Percentiles rank a stretch among this genome's conserved stretches.
These are phyloP conservation scores for Gamarada debralockiae DNA, from an alignment of 495 filamentous ascomycete genomes.

Conservation along the genomic window DNA sequence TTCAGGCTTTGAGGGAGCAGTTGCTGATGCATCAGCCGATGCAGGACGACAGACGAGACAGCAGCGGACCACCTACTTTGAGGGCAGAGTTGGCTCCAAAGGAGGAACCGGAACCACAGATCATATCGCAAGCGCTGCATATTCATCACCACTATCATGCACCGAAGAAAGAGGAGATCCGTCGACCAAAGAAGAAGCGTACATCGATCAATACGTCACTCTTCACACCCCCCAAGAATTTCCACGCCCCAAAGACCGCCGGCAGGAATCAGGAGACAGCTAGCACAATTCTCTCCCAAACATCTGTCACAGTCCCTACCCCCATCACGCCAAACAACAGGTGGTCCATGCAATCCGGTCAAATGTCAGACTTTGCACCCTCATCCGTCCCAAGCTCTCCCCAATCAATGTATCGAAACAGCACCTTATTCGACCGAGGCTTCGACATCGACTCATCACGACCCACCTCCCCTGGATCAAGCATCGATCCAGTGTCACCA, in stretches of 20 bases:
- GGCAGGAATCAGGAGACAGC: conserved; percentile 21
- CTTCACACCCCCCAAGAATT: conserved; percentile 49
- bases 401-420: conserved; percentile 64
- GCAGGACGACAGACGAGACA: conserved; percentile 32
- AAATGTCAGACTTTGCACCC: conserved; percentile 50
- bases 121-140: conserved; percentile 71
- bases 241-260: conserved; percentile 19
- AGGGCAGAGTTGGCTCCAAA: conserved; percentile 65
- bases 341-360: conserved; percentile 63
- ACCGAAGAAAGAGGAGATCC: conserved; percentile 55
- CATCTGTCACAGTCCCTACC: conserved; percentile 56
- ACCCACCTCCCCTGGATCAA: conserved; percentile 73
- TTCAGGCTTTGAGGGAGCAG: conserved; percentile 80
- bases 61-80: conserved; percentile 47
- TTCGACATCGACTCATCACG: conserved; percentile 52
- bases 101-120: conserved; percentile 30
- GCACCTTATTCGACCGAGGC: conserved; percentile 71
- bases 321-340: conserved; percentile 39
- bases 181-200: conserved; percentile 69
- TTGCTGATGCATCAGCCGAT: conserved; percentile 75
- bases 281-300: conserved; percentile 58
- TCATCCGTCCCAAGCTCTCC: conserved; percentile 84
- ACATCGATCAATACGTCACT: conserved; percentile 52
- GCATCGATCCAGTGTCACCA: conserved; percentile 55
- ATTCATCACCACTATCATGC: conserved; percentile 87